Evolutionary conservation across 768 basidiomycete species (phyloP), one percentile per base, ranked within the genome.

Genomic region (Leccinum disarticulatum): DNA sequence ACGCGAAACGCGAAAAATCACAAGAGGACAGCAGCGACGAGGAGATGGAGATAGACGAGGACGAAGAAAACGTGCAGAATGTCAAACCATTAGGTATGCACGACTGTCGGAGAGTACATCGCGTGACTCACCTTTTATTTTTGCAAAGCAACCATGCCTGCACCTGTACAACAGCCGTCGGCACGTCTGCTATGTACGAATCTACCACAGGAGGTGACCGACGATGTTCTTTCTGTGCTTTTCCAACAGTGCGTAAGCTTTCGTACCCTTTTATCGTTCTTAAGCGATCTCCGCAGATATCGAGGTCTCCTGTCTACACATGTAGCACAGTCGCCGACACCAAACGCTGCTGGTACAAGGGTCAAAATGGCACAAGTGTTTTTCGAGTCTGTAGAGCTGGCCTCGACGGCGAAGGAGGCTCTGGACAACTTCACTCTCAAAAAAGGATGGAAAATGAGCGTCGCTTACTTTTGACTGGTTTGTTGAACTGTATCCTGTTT

Each of bases 1-100:
- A 78, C 48, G 65, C 80, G 28, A 96, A 95, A 77, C 83, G 87
- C 62, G 84, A 86, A 67, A 91, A 85, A 72, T 76, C 80, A 48
- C 83, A 84, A 52, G 86, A 80, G 46, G 84, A 86, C 13, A 77
- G 77, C 14, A 83, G 75, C 64, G 90, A 91, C 62, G 93, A 87
- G 56, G 92, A 94, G 77, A 95, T 95, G 88, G 94, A 96, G 76
- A 92, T 94, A 68, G 93, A 95, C 61, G 93, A 95, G 53, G 93
- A 97, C 51, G 89, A 91, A 50, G 87, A 90, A 56, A 71, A 77
- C 38, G 76, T 77, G 51, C 80, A 75, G 61, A 74, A 73, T 60
- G 74, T 60, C 52, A 72, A 66, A 61, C 73, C 76, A 64, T 66
- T 77, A 64, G 82, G 84, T 86, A 80, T 71, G 83, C 79, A 67